Conservation (phyloP, 2,329 filamentous ascomycete species). For the Neurospora crassa region DNA sequence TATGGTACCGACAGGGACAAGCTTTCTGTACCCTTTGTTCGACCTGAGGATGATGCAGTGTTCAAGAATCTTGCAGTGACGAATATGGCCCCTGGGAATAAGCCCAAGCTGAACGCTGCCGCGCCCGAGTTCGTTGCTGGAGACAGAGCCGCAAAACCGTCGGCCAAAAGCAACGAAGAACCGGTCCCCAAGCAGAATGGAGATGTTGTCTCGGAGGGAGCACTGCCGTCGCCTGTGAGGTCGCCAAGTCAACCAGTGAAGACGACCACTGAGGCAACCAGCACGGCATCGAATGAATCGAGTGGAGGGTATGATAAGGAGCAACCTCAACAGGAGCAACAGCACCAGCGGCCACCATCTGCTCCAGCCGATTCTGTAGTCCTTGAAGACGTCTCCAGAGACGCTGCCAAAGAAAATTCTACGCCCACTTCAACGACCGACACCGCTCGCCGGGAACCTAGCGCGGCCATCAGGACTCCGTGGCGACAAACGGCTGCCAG, state of each 20-base stretch:
- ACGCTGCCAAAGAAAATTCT: slow-evolving; percentile 20
- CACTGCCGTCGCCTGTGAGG: slow-evolving; percentile 28
- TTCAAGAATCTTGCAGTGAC: slow-evolving; percentile 71
- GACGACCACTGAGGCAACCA: slow-evolving; percentile 24
- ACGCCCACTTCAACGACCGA: slow-evolving; percentile 11
- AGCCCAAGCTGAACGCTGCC: slow-evolving; percentile 46
- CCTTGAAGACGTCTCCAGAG: slow-evolving; percentile 10
- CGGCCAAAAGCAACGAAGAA: slow-evolving; percentile 10
- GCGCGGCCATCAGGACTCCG: slow-evolving; percentile 57
- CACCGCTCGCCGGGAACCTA: slow-evolving; percentile 33
- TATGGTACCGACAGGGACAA: slow-evolving; percentile 82
- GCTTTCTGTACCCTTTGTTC: slow-evolving; percentile 81
- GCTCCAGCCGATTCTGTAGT: neutral
- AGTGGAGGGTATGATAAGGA: slow-evolving; percentile 34
- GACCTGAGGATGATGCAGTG: slow-evolving; percentile 74
- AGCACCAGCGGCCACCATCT: slow-evolving; percentile 18
- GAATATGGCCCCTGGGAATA: slow-evolving; percentile 39
- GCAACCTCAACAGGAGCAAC: slow-evolving; percentile 17
- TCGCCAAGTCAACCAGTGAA: slow-evolving; percentile 23
- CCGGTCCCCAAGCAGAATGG: slow-evolving; percentile 11
- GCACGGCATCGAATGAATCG: slow-evolving; percentile 30
- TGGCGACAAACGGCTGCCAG: slow-evolving; percentile 52
- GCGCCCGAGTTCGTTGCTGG: slow-evolving; percentile 35
- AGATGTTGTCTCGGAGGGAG: slow-evolving; percentile 20
- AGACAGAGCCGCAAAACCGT: slow-evolving; percentile 18